phyloP scores from a whole-genome alignment of 768 basidiomycete genomes.

The Mycena latifolia region DNA sequence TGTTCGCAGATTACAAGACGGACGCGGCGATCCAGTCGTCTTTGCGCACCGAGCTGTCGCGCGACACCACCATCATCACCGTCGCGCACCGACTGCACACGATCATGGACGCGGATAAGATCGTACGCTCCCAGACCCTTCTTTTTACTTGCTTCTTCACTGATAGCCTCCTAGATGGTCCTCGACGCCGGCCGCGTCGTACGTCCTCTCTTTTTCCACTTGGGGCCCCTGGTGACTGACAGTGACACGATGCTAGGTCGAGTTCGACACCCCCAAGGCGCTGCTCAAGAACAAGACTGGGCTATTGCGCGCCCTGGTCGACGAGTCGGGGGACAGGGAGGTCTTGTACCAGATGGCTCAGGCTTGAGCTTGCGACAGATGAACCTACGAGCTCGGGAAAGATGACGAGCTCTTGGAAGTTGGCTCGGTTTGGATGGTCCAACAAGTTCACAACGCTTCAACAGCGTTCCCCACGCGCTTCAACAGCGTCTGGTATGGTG shows the following conservation, averaged over 20 bases:
- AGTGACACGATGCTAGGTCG: not conserved
- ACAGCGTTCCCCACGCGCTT: too few relatives aligned
- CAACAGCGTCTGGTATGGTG: too few relatives aligned
- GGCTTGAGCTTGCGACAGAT: too few relatives aligned
- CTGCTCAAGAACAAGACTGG: conserved; percentile 3
- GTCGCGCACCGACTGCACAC: conserved; percentile 40
- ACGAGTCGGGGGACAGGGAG: conserved; percentile 13
- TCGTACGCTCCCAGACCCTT: conserved; percentile 28
- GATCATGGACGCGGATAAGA: conserved; percentile 46
- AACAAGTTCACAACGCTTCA: too few relatives aligned
- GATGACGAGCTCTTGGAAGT: too few relatives aligned
- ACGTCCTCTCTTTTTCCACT: not conserved
- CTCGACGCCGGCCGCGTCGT: conserved; percentile 22
- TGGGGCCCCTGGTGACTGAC: not conserved
- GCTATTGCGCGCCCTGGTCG: conserved; percentile 2
- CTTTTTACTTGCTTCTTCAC: too few relatives aligned
- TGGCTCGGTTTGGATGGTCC: too few relatives aligned
- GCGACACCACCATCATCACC: conserved; percentile 49
- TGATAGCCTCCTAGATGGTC: conserved; percentile 7
- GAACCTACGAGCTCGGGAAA: too few relatives aligned
- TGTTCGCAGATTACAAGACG: conserved; percentile 53
- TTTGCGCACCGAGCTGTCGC: conserved; percentile 45
- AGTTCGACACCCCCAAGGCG: too few relatives aligned
- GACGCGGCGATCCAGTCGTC: conserved; percentile 59
- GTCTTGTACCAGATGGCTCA: conserved; percentile 12